phyloP scores from a whole-genome alignment of 2,329 filamentous ascomycete genomes.

The Trichophaea hybrida region DNA sequence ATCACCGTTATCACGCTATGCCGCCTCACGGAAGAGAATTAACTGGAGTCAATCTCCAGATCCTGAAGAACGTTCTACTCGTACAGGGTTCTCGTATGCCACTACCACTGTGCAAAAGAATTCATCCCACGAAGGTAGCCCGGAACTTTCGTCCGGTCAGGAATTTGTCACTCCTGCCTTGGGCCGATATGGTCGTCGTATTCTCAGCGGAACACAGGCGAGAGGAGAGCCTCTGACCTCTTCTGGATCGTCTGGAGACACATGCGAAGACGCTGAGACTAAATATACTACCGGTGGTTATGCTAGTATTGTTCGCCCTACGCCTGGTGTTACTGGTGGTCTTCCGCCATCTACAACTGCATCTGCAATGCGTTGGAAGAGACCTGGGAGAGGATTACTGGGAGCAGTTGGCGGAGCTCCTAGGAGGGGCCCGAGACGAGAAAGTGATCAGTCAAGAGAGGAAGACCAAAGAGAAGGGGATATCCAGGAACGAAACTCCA shows the following conservation, averaged over 20 bases:
- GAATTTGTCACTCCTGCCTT: constrained; percentile 21
- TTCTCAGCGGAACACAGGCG: constrained; percentile 7
- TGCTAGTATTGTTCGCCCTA: constrained; percentile 13
- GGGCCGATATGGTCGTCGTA: constrained; percentile 13
- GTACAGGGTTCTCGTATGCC: neutral
- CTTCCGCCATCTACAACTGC: constrained; percentile 13
- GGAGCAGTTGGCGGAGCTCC: constrained; percentile 18
- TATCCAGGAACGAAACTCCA: constrained; percentile 2
- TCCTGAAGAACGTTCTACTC: constrained; percentile 5
- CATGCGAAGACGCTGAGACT: constrained; percentile 8
- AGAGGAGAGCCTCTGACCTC: neutral
- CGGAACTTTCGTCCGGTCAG: constrained; percentile 12
- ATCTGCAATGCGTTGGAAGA: constrained; percentile 20
- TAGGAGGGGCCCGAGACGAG: constrained; percentile 17
- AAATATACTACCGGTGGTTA: constrained; percentile 12
- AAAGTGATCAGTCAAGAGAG: constrained; percentile 11
- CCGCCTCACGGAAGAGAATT: constrained; percentile 11
- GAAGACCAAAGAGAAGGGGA: constrained; percentile 10
- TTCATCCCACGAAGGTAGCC: constrained; percentile 9
- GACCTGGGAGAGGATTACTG: constrained; percentile 16
- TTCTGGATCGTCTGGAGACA: constrained; percentile 8
- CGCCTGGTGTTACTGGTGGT: constrained; percentile 1
- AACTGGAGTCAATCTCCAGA: constrained; percentile 20
- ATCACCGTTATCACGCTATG: neutral
- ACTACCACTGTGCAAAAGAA: neutral